Conservation (phyloP, 164 flowering plant species). For the Tinospora cordifolia region DNA sequence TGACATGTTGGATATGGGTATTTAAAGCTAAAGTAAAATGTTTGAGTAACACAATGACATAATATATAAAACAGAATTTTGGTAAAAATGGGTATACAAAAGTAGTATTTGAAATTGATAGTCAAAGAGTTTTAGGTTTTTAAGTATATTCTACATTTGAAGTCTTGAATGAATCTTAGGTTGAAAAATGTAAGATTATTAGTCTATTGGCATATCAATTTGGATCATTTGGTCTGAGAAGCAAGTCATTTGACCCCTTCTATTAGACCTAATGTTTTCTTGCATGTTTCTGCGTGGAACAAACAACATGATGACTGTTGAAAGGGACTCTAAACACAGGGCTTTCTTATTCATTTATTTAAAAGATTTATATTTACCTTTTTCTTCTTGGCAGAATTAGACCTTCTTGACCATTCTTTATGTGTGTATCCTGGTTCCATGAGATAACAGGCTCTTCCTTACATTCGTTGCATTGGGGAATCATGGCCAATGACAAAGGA, state of each 20-base stretch:
- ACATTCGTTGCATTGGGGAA: constrained; percentile 88
- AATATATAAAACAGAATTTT: too few species aligned
- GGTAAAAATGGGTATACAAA: too few species aligned
- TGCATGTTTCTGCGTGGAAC: neutral
- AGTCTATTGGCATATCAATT: too few species aligned
- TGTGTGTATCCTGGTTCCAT: neutral
- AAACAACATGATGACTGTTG: neutral
- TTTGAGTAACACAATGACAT: too few species aligned
- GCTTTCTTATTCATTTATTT: neutral
- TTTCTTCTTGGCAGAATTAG: neutral
- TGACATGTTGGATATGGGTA: too few species aligned
- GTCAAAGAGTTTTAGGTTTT: too few species aligned
- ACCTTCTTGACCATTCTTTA: neutral
- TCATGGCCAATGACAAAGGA: constrained; percentile 97
- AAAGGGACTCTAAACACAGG: neutral
- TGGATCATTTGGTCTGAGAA: neutral
- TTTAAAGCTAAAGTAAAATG: too few species aligned
- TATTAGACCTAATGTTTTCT: neutral
- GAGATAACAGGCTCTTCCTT: constrained; percentile 70
- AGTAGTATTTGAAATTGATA: too few species aligned
- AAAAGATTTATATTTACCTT: neutral
- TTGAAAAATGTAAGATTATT: too few species aligned
- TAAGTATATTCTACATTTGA: too few species aligned
- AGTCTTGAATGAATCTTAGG: too few species aligned
- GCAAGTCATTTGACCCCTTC: neutral